Conservation (phyloP, 2,329 filamentous ascomycete species). For the Penicillium psychrosexuale region DNA sequence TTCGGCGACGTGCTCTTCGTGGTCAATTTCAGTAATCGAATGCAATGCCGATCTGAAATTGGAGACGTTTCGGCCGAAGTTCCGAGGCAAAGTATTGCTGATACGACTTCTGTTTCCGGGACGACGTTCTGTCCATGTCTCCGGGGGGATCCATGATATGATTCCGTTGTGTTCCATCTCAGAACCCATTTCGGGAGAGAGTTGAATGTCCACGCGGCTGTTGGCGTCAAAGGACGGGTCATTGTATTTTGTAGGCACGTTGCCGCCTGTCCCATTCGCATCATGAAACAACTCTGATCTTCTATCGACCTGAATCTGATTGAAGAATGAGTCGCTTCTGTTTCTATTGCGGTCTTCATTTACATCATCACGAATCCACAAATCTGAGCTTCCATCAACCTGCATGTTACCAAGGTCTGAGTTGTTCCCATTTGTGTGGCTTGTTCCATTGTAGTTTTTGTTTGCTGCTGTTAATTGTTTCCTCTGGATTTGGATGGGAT, state of each 20-base stretch:
- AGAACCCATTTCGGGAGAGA: too few species aligned
- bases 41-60: not conserved
- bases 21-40: not conserved
- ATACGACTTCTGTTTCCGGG: not conserved
- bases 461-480: not conserved
- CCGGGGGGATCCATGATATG: not conserved
- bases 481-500: not conserved
- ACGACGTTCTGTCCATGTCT: not conserved
- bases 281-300: not conserved
- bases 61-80: not conserved
- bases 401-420: not conserved
- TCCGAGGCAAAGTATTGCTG: constrained; percentile 2
- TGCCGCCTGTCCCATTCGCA: not conserved
- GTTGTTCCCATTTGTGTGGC: not conserved
- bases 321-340: not conserved
- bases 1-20: not conserved
- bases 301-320: not conserved
- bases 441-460: not conserved
- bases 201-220: not conserved
- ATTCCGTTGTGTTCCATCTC: not conserved
- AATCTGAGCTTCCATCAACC: not conserved
- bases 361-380: not conserved
- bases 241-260: not conserved
- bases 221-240: not conserved
- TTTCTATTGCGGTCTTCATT: not conserved